Base-by-base conservation (phyloP, 805 yeast species). In the Spathaspora passalidarum region DNA sequence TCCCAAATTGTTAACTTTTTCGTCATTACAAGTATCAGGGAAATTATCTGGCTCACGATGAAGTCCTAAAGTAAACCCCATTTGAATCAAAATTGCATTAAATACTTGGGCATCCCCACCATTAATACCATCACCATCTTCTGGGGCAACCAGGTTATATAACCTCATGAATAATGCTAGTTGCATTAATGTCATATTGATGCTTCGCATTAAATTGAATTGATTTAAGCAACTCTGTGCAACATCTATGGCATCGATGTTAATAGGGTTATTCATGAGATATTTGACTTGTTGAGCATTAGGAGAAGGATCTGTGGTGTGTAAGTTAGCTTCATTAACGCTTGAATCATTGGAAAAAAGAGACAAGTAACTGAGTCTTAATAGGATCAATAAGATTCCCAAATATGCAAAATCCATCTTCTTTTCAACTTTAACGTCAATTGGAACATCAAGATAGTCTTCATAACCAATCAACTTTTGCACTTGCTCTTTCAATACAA, bases 31-130 rank as follows among this genome's bases (percentile, higher is more conserved):
- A 5, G 56, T 42, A 18, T 56, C 60, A 0, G 59, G 50, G 40
- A 64, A 63, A 17, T 60, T 61, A 37, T 65, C 75, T 0, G 90
- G 89, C 51, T 84, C 90, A 53, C 89, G 70, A 57, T 84, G 83
- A 20, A 84, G 57, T 0, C 90, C 91, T 51, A 84, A 72, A 32
- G 84, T 73, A 44, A 79, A 72, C 0, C 84, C 87, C 85, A 84
- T 81, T 55, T 82, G 88, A n/a, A 82, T 63, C 23, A 82, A 66
- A 62, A 80, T 72, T 1, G 84, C 80, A 11, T 76, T 59, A 44
- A 78, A 74, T 6, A 80, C 75, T 53, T 76, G 82, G 2, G 81
- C 73, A 42, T 79, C 80, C 37, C 82, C 84, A 46, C 80, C 83
- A 54, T 79, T 86, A 3, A 69, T 66, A 1, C 76, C 72, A 54